Conservation (phyloP, 2,329 filamentous ascomycete genomes). For the Rhynchosporium graminicola region DNA sequence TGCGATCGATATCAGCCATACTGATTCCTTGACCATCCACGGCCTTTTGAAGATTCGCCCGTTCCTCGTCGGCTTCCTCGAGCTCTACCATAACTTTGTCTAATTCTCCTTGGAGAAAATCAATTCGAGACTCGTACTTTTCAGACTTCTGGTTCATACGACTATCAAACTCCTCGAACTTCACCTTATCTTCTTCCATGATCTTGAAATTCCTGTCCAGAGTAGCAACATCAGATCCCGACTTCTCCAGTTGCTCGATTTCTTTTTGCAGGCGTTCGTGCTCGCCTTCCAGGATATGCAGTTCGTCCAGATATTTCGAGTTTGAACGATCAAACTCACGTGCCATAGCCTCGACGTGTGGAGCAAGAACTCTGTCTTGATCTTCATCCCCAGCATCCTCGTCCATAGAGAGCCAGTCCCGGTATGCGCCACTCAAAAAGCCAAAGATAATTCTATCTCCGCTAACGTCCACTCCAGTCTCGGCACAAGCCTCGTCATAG, state of each 20-base stretch:
- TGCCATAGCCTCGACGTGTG: conserved; percentile 87
- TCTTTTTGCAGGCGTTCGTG: conserved; percentile 79
- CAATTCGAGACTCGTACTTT: conserved; percentile 80
- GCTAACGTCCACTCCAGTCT: conserved; percentile 82
- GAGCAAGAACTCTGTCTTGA: conserved; percentile 73
- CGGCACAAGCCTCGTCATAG: conserved; percentile 88
- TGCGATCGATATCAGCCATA: conserved; percentile 97
- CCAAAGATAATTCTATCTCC: conserved; percentile 93
- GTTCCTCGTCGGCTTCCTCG: conserved; percentile 79
- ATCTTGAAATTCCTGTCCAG: conserved; percentile 90
- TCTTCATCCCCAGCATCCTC: conserved; percentile 87
- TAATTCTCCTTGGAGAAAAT: conserved; percentile 83
- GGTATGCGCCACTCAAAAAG: conserved; percentile 86
- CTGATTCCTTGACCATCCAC: conserved; percentile 94
- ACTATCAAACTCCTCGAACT: conserved; percentile 94
- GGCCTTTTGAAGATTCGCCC: conserved; percentile 74
- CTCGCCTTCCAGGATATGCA: conserved; percentile 84
- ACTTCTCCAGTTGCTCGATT: conserved; percentile 86
- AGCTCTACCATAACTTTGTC: conserved; percentile 76
- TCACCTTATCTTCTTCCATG: conserved; percentile 89
- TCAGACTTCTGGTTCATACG: conserved; percentile 81
- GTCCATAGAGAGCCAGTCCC: conserved; percentile 91
- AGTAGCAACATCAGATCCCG: conserved; percentile 77
- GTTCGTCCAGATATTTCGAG: conserved; percentile 78
- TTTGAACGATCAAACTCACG: conserved; percentile 83